Conservation (phyloP, 2,329 filamentous ascomycete species). For the Coniochaeta sp. region DNA sequence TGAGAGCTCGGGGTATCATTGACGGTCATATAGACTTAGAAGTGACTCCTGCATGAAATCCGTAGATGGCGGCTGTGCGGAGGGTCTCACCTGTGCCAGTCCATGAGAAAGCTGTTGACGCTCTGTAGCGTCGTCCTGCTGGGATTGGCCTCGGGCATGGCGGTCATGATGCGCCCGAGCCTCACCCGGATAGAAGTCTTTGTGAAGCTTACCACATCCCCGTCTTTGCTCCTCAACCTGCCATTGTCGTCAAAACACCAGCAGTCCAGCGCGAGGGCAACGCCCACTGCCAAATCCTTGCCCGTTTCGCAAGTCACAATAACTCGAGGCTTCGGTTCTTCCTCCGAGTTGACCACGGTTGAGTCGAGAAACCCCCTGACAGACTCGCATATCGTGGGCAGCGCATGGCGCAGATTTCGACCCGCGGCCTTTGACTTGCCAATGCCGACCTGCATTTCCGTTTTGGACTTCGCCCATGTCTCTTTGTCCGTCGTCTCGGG, state of each 20-base stretch:
- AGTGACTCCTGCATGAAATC: neutral
- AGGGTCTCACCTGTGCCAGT: slow-evolving; percentile 26
- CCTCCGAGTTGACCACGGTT: neutral
- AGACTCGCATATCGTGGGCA: slow-evolving; percentile 57
- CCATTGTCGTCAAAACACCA: slow-evolving; percentile 63
- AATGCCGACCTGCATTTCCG: slow-evolving; percentile 52
- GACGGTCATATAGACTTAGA: neutral
- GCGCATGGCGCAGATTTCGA: slow-evolving; percentile 67
- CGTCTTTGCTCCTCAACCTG: slow-evolving; percentile 18
- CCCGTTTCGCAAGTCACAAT: slow-evolving; percentile 69
- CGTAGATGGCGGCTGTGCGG: neutral
- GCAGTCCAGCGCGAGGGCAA: slow-evolving; percentile 70
- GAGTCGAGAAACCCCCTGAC: slow-evolving; percentile 29
- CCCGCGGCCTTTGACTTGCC: slow-evolving; percentile 71
- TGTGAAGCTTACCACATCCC: slow-evolving; percentile 36
- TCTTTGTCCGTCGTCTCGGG: slow-evolving; percentile 36
- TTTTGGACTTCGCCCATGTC: slow-evolving; percentile 27
- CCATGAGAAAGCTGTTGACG: slow-evolving; percentile 85
- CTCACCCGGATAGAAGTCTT: slow-evolving; percentile 73
- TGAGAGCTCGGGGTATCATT: slow-evolving; percentile 3
- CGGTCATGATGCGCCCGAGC: slow-evolving; percentile 75
- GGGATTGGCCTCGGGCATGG: slow-evolving; percentile 73
- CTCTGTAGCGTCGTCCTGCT: slow-evolving; percentile 81
- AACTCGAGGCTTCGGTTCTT: slow-evolving; percentile 19
- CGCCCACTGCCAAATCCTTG: slow-evolving; percentile 72